Base-by-base conservation (phyloP, 2,329 filamentous ascomycete species). In the Tetracladium maxilliforme region DNA sequence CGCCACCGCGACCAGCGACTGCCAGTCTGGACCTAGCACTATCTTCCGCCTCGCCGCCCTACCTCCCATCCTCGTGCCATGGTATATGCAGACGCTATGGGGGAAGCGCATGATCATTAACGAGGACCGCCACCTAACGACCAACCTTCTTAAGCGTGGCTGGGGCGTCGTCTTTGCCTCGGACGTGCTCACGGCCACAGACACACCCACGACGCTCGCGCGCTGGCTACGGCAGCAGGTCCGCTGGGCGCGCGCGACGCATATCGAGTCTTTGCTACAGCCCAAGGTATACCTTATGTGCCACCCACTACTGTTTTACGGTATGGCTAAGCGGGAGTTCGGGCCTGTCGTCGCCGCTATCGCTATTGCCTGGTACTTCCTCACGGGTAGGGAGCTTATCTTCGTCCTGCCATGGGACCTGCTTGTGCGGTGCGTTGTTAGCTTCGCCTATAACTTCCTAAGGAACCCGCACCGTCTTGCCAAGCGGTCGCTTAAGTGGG, bases 71-170 rank as follows among this genome's bases (percentile, higher is more conserved):
- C 25, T 52, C 11, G 33, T 49, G 14, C 31, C 35, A 3, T 52
- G 48, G 48, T 52, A 51, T 23, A 48, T 41, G 4, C 48, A 52
- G 32, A 47, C 35, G 1, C 39, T 46, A 0, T 28, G 45, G n/a
- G 47, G 48, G 2, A 38, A 45, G 26, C 41, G 40, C 18, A 50
- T 49, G 33, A 38, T 50, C 22, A 41, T 51, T 17, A 52, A 51
- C 27, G 48, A 52, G 29, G 48, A 52, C 28, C 43, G 48, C 7
- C 48, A 52, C 26, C 36, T 51, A 4, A 52, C 47, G 1, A 51
- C 48, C 7, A 41, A 43, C 7, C 35, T 52, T 1, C 38, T 51
- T 4, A 34, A 49, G 4, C 37, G 37, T 18, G 45, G 45, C 6
- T 48, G 43, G 41, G 43, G 38, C 12, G 40, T 51, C 14, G 43